Base-by-base conservation (phyloP, 2,329 filamentous ascomycete species). In the Fusarium solani-melongenae region DNA sequence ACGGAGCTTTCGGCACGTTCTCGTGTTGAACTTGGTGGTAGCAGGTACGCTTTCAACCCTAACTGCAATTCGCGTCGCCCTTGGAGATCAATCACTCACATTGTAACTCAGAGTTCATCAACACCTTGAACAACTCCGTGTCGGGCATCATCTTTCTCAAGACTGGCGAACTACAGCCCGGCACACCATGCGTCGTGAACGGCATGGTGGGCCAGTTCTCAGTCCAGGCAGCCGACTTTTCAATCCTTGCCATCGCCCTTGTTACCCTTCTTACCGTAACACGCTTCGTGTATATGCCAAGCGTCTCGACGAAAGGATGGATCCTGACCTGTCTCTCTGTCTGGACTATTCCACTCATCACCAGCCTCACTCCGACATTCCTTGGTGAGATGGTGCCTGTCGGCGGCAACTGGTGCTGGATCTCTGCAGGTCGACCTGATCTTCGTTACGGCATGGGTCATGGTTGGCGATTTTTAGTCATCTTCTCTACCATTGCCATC, bases 321-420 rank as follows among this genome's bases (percentile, higher is more conserved):
- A 5, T 62, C 3, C 39, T 70, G 0, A 77, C 71, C 4, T 78
- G 76, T 10, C 33, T 66, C 5, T 59, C 72, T 1, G 62, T 77
- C 4, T 77, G 76, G 76, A 20, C 51, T 5, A 39, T 77, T 3
- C 76, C 76, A 2, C 29, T 76, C 36, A 56, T 69, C 3, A 78
- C 76, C 9, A 76, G 72, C 22, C 63, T 77, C 3, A 64, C 72
- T 1, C 72, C 76, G 0, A 73, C 72, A 8, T 59, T 67, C 2
- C 60, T 62, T 39, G 74, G 76, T 2, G 68, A 76, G 29, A 78
- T 77, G 70, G 41, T 61, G 27, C 76, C 76, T 20, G 83, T 85
- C 0, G 83, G 83, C 5, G 85, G 85, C 0, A 86, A 86, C 66
- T 87, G 85, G 85, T 86, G 85, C 75, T 87, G 85, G 85, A 86